Evolutionary conservation across 2,329 filamentous ascomycete genomes (phyloP), one percentile per base, ranked within the genome.

Genomic region (Xylariaceae sp.): DNA sequence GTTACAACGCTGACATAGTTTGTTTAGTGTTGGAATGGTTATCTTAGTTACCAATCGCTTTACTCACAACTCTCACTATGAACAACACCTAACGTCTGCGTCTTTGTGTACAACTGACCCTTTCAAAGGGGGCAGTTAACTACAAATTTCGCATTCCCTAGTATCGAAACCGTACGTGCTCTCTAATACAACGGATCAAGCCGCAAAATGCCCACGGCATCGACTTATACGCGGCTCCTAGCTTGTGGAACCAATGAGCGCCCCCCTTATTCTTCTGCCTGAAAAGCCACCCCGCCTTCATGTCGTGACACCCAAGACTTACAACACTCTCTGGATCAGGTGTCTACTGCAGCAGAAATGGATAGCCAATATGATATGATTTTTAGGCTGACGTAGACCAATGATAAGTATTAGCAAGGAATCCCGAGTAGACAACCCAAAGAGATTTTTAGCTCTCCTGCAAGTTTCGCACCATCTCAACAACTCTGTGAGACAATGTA

Each of bases 191-290:
- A 7, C 3, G 12, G n/a, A 9, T 16, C 9, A 5, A 34, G 19
- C 7, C 16, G 11, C 8, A 4, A 31, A 28, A 8, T 31, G 11
- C 31, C 17, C 24, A 12, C 12, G 29, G 26, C 16, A 26, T 43
- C 11, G 23, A 41, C 29, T 48, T 31, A 26, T 16, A 36, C 28
- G 7, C 52, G 23, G 36, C 28, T 28, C 29, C 2, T 33, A 3
- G 21, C 44, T 14, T 19, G 26, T 24, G 19, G 54, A 49, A 46
- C 72, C 72, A 74, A 71, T 71, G 54, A 69, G 14, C 52, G 56
- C 33, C 21, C 24, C 19, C 60, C 8, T 61, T 71, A 73, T 73
- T 51, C 62, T 58, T 69, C 69, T 73, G 71, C 72, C 72, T 73
- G 48, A 43, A 61, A 62, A 53, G 53, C 59, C 54, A 52, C 55